Percentiles rank a stretch among this genome's conserved stretches.
Evolutionary conservation across 169 alveolate genomes (phyloP).

Genomic region (Cryptosporidium bovis): DNA sequence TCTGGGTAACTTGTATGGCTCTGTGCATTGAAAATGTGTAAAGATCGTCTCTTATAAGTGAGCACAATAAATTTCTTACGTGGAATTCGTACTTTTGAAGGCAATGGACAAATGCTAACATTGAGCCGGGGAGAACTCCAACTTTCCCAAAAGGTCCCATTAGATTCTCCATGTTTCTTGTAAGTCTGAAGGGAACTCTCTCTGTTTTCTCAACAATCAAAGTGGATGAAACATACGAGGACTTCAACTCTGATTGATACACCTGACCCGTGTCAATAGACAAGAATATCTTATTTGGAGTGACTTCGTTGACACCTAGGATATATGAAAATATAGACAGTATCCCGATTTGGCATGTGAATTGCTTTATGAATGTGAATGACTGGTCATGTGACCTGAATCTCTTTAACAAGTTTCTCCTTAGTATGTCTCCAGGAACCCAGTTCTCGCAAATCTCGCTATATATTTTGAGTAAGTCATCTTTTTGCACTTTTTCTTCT

Average conservation of each 20-base stretch:
- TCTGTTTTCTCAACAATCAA: conserved; percentile 57
- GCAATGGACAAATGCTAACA: conserved; percentile 82
- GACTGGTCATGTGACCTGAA: conserved; percentile 70
- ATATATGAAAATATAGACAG: conserved; percentile 74
- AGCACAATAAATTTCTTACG: conserved; percentile 78
- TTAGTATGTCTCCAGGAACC: conserved; percentile 73
- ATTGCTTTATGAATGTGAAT: conserved; percentile 75
- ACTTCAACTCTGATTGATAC: conserved; percentile 76
- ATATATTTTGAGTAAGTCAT: conserved; percentile 68
- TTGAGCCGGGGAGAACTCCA: conserved; percentile 86
- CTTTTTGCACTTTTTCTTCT: conserved; percentile 5
- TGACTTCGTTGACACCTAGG: conserved; percentile 75
- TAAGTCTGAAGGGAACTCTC: conserved; percentile 82
- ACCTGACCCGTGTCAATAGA: conserved; percentile 77
- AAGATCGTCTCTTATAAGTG: conserved; percentile 79
- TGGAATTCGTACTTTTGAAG: conserved; percentile 82
- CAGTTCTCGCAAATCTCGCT: conserved; percentile 75
- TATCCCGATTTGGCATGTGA: conserved; percentile 77
- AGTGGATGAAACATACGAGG: conserved; percentile 74
- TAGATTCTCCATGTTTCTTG: conserved; percentile 83
- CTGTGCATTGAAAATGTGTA: conserved; percentile 74
- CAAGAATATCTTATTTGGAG: conserved; percentile 76
- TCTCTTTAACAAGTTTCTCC: conserved; percentile 44
- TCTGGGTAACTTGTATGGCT: conserved; percentile 45
- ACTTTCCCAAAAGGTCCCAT: conserved; percentile 86